Percentiles rank a stretch among this genome's conserved stretches.
phyloP scores from a whole-genome alignment of 192 early-diverging fungal species.

The Podila epigama region DNA sequence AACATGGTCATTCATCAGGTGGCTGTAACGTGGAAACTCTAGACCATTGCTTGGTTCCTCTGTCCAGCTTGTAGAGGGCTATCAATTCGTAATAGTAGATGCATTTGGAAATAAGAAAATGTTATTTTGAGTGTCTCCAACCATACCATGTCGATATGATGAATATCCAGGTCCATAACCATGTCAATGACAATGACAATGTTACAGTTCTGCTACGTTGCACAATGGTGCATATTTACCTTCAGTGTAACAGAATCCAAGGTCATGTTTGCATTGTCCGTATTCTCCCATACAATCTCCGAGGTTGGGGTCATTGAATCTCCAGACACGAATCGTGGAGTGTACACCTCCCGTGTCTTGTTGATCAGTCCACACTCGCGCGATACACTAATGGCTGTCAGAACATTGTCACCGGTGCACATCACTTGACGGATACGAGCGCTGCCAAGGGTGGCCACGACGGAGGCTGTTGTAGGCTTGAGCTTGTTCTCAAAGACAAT shows the following conservation, averaged over 20 bases:
- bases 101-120: no score
- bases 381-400: slow-evolving; percentile 95
- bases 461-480: slow-evolving; percentile 83
- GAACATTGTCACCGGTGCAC: slow-evolving; percentile 98
- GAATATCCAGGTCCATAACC: no score
- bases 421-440: slow-evolving; percentile 95
- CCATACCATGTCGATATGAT: no score
- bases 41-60: slow-evolving; percentile 23
- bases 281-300: slow-evolving; percentile 76
- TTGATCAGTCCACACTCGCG: slow-evolving; percentile 93
- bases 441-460: slow-evolving; percentile 77
- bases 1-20: slow-evolving; percentile 69
- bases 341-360: slow-evolving; percentile 74
- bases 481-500: slow-evolving; percentile 99
- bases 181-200: background rate
- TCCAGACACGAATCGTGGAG: slow-evolving; percentile 73
- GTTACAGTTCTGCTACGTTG: background rate
- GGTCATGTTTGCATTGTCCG: slow-evolving; percentile 51
- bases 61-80: slow-evolving; percentile 12
- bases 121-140: background rate
- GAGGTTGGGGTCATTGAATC: slow-evolving; percentile 59
- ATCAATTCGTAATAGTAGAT: background rate
- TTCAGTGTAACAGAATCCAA: slow-evolving; percentile 56
- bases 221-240: slow-evolving; percentile 11
- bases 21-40: slow-evolving; percentile 39